A percentile compares a stretch with the other conserved stretches of the same genome.
These are phyloP conservation scores for Daldinia eschscholtzii DNA, from an alignment of 2,329 filamentous ascomycete genomes.

Conservation along the genomic window DNA sequence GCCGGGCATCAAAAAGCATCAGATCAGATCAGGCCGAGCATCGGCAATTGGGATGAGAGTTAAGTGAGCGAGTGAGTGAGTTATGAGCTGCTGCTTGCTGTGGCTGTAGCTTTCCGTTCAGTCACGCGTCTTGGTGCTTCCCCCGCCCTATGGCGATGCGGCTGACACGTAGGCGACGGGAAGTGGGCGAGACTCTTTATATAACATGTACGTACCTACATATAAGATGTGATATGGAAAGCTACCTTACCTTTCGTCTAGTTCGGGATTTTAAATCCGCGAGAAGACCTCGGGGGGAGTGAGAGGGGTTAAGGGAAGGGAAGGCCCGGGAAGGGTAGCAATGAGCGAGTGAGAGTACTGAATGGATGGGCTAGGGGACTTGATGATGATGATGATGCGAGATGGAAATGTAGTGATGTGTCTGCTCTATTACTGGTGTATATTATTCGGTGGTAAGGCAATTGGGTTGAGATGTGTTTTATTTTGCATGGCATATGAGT, in stretches of 20 bases:
- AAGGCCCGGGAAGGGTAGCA: neutral
- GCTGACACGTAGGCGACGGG: constrained; percentile 40
- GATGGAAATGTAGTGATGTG: neutral
- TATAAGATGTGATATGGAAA: neutral
- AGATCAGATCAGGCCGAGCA: constrained; percentile 1
- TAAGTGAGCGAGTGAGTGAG: neutral
- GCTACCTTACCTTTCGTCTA: neutral
- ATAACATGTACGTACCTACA: constrained; percentile 14
- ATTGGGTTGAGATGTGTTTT: neutral
- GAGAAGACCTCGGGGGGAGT: neutral
- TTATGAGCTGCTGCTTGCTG: constrained; percentile 3
- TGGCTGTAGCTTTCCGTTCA: constrained; percentile 26
- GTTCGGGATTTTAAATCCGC: neutral
- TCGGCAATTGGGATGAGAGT: neutral
- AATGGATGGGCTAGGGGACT: neutral
- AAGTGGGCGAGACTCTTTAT: constrained; percentile 19
- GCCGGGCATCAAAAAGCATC: constrained; percentile 15
- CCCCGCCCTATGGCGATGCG: constrained; percentile 35
- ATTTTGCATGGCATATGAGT: neutral
- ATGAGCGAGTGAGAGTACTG: neutral
- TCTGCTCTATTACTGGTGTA: no score
- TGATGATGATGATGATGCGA: neutral
- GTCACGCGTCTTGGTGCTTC: constrained; percentile 7
- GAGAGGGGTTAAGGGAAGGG: neutral
- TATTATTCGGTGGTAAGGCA: neutral